Evolutionary conservation across 2,329 filamentous ascomycete genomes (phyloP).

Genomic region (Cryphonectria parasitica): DNA sequence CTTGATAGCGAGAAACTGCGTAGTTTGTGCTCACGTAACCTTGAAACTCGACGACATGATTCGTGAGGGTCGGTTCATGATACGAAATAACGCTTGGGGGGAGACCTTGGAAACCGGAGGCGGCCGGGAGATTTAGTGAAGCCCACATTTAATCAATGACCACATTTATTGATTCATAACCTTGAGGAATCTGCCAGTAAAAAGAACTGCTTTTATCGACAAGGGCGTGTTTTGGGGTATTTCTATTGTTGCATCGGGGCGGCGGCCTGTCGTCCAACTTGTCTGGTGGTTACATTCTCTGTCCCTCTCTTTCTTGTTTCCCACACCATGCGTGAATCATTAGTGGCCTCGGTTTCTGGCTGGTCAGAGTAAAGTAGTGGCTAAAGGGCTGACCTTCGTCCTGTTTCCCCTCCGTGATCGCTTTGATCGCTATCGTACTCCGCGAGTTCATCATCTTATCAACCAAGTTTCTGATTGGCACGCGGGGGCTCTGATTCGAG

Average conservation of each 20-base stretch:
- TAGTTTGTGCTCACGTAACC: constrained; percentile 27
- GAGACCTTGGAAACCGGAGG: constrained; percentile 19
- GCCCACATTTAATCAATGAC: constrained; percentile 18
- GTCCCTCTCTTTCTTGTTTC: not conserved
- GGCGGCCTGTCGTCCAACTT: not conserved
- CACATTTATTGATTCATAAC: constrained; percentile 3
- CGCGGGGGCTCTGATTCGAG: not conserved
- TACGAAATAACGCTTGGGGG: not conserved
- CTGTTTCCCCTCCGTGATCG: not conserved
- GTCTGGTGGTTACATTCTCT: not conserved
- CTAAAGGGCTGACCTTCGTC: not conserved
- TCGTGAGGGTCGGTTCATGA: constrained; percentile 13
- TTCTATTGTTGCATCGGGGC: not conserved
- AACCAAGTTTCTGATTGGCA: not conserved
- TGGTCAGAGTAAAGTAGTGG: not conserved
- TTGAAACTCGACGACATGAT: constrained; percentile 12
- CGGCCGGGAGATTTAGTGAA: constrained; percentile 26
- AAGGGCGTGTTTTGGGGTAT: not conserved
- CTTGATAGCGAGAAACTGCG: constrained; percentile 18
- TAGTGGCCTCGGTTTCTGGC: too few relatives aligned
- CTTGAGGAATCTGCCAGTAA: constrained; percentile 20
- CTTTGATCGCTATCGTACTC: constrained; percentile 7
- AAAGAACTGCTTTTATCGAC: constrained; percentile 14
- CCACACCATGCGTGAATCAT: too few relatives aligned
- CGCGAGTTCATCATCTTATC: not conserved